A percentile compares a stretch with the other conserved stretches of the same genome.
Conservation (phyloP, 2,329 filamentous ascomycete genomes). For the Monosporascus sp. region DNA sequence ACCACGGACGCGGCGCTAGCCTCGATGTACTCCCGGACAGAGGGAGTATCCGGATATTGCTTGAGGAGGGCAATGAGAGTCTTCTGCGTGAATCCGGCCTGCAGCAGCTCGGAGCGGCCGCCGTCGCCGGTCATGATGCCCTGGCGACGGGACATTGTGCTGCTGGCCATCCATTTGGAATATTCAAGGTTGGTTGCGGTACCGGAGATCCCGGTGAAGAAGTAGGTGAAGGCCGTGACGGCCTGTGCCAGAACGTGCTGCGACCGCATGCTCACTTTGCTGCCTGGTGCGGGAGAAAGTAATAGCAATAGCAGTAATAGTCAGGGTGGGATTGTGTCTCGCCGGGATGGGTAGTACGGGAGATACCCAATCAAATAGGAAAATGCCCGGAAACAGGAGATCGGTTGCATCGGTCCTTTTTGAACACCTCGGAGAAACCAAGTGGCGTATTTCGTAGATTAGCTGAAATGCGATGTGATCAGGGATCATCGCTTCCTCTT, state of each 20-base stretch:
- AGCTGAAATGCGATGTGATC: no score
- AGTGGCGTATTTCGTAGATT: no score
- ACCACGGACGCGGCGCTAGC: slow-evolving; percentile 20
- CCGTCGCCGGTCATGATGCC: slow-evolving; percentile 25
- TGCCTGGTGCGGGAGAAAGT: background rate
- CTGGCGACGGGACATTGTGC: slow-evolving; percentile 27
- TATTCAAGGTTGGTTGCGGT: slow-evolving; percentile 2
- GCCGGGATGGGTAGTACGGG: no score
- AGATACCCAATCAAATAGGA: no score
- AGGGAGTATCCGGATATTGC: slow-evolving; percentile 15
- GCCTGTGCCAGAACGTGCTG: background rate
- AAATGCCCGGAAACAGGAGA: no score
- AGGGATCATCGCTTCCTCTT: no score
- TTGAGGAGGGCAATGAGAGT: slow-evolving; percentile 20
- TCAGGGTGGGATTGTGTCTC: no score
- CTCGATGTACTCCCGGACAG: slow-evolving; percentile 15
- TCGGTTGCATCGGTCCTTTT: no score
- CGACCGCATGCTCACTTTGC: background rate
- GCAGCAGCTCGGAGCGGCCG: slow-evolving; percentile 23
- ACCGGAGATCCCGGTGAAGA: slow-evolving; percentile 3
- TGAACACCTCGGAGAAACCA: no score
- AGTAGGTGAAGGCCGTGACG: slow-evolving; percentile 6
- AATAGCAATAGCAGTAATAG: no score
- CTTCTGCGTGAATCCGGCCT: slow-evolving; percentile 28
- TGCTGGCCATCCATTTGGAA: slow-evolving; percentile 24